These are phyloP conservation scores for Trametes versicolor DNA, from an alignment of 1,284 basidiomycete genomes.

Conservation along the genomic window DNA sequence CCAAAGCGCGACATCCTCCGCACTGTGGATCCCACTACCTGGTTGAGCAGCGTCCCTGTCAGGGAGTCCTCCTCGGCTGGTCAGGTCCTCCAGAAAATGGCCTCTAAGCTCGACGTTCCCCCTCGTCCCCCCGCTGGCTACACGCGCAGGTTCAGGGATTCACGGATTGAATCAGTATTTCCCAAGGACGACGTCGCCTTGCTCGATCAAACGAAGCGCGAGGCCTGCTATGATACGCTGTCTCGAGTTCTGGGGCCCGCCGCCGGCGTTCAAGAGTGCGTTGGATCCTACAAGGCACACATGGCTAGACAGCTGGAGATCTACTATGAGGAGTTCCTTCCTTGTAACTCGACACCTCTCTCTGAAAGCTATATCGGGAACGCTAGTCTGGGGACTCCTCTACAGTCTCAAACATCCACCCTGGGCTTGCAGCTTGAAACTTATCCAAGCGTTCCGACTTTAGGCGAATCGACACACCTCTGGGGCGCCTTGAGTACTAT, in stretches of 20 bases:
- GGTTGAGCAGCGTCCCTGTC: not conserved
- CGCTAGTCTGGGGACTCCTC: not conserved
- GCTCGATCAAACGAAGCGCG: slow-evolving; percentile 56
- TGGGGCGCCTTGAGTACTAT: slow-evolving; percentile 9
- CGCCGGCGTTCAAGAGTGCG: slow-evolving; percentile 57
- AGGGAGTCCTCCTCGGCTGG: slow-evolving; percentile 10
- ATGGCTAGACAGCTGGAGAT: slow-evolving; percentile 59
- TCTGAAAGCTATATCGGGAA: not conserved
- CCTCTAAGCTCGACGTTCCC: slow-evolving; percentile 2
- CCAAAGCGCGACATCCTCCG: not conserved
- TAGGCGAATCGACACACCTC: not conserved
- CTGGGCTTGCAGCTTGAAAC: not conserved
- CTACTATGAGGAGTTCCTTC: slow-evolving; percentile 52
- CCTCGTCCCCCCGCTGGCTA: slow-evolving; percentile 23
- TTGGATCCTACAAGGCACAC: slow-evolving; percentile 61
- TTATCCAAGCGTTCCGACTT: not conserved
- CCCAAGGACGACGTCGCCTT: slow-evolving; percentile 38
- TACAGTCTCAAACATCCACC: not conserved
- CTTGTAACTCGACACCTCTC: not conserved
- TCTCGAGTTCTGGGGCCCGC: slow-evolving; percentile 58
- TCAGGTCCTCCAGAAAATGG: slow-evolving; percentile 13
- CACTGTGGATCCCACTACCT: not conserved
- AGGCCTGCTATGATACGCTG: slow-evolving; percentile 60
- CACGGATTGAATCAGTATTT: slow-evolving; percentile 20
- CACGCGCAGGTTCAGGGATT: slow-evolving; percentile 25